phyloP scores from a whole-genome alignment of 306 rosid species.

The Aeschynomene evenia region DNA sequence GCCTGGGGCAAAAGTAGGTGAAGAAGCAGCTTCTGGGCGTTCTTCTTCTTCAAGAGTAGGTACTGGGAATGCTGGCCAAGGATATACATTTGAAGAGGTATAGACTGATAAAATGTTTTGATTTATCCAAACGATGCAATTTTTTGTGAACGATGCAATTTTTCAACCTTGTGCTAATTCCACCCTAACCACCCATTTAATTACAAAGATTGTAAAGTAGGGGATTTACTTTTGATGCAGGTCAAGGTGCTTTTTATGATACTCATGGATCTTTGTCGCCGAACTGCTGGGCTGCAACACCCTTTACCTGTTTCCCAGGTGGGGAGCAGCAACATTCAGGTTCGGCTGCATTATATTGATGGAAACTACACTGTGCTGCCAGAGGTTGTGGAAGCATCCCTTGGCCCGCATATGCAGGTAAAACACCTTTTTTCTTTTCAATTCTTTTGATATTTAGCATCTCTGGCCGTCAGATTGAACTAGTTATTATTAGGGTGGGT shows the following conservation, averaged over 20 bases:
- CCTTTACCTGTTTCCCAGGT: slow-evolving; percentile 97
- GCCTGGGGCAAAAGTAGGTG: slow-evolving; percentile 74
- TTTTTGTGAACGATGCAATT: neutral
- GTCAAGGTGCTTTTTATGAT: slow-evolving; percentile 94
- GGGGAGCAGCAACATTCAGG: slow-evolving; percentile 85
- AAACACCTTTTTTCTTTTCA: slow-evolving; percentile 6
- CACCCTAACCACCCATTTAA: neutral
- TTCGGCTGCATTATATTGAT: slow-evolving; percentile 94
- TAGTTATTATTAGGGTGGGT: slow-evolving; percentile 16
- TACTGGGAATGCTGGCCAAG: slow-evolving; percentile 98
- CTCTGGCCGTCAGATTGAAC: slow-evolving; percentile 5
- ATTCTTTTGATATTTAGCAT: neutral
- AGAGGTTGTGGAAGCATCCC: slow-evolving; percentile 98
- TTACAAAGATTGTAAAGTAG: neutral
- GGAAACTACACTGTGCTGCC: slow-evolving; percentile 97
- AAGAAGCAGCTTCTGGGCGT: slow-evolving; percentile 75
- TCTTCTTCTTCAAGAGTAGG: slow-evolving; percentile 56
- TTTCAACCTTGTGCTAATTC: neutral
- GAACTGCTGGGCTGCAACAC: slow-evolving; percentile 75
- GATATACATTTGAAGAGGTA: slow-evolving; percentile 98
- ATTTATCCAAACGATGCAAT: neutral
- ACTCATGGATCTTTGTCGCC: slow-evolving; percentile 92
- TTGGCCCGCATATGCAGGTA: slow-evolving; percentile 99
- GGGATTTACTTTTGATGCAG: slow-evolving; percentile 43
- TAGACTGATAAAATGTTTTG: slow-evolving; percentile 1